Evolutionary conservation across 2,329 filamentous ascomycete species (phyloP).

Genomic region (Raffaelea ambrosiae): DNA sequence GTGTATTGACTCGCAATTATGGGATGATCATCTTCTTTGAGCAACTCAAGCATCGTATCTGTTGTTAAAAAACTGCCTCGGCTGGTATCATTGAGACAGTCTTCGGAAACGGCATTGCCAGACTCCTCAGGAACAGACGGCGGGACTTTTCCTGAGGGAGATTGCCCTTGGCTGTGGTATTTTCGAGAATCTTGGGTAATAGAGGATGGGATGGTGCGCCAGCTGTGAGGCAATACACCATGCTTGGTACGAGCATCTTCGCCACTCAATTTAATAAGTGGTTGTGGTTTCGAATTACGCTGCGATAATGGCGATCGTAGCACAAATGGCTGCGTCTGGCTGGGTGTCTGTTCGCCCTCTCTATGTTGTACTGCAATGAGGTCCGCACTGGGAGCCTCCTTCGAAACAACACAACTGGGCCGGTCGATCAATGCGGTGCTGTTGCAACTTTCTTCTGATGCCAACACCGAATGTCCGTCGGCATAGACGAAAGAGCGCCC

Average conservation of each 20-base stretch:
- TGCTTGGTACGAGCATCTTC: background rate
- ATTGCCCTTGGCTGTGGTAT: background rate
- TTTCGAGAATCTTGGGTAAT: background rate
- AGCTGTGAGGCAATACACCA: background rate
- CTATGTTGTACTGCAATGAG: conserved; percentile 2
- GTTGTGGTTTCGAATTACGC: background rate
- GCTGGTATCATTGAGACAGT: too few relatives aligned
- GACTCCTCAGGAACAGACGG: conserved; percentile 12
- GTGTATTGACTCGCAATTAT: too few relatives aligned
- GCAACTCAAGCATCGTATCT: too few relatives aligned
- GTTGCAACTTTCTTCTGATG: too few relatives aligned
- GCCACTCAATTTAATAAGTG: too few relatives aligned
- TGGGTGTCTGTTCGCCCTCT: background rate
- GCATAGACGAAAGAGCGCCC: conserved; percentile 1
- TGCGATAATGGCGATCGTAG: conserved; percentile 1
- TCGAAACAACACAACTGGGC: background rate
- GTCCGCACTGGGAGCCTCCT: conserved; percentile 1
- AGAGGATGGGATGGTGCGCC: conserved; percentile 2
- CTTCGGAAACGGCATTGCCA: too few relatives aligned
- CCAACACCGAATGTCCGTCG: too few relatives aligned
- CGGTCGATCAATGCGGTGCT: too few relatives aligned
- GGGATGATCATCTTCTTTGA: too few relatives aligned
- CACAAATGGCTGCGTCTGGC: background rate
- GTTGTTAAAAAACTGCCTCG: too few relatives aligned
- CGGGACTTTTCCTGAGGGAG: conserved; percentile 5